Base-by-base conservation (phyloP, 2,329 filamentous ascomycete species). In the Diaporthe ampelina region DNA sequence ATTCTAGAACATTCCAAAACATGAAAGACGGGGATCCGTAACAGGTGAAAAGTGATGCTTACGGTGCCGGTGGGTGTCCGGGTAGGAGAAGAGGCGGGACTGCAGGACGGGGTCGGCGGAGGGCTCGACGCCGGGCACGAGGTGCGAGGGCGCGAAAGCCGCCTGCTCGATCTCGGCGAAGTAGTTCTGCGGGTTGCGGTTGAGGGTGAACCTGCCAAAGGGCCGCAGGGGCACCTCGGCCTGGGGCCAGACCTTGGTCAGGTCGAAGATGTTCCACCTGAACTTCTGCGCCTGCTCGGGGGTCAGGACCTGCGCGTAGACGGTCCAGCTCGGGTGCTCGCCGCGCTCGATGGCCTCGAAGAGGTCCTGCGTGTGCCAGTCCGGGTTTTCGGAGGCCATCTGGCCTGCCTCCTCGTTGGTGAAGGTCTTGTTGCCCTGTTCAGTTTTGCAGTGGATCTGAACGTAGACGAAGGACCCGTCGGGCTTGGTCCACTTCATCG, bases 171-270 rank as follows among this genome's bases (percentile, higher is more conserved):
- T 89, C 79, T 94, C 92, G 61, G 88, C 86, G 78, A 93, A 93
- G 84, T 93, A 94, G 82, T 94, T 93, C 71, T 88, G 82, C 1
- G 87, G 84, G 79, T 93, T 94, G 80, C 87, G 86, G 83, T 93
- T 92, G 32, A 94, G 86, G 0, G 89, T 92, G 74, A 94, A 82
- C 74, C 88, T 87, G 65, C 91, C 92, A 71, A 94, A 86, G 59
- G 85, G 88, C 24, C 89, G 86, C 17, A 92, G 84, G 2, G 92
- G 92, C 37, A 91, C 89, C 61, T 92, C 87, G 29, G 82, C 84
- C 74, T 93, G 89, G 3, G 91, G 91, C 91, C 91, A 93, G 78
- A 92, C 87, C 82, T 93, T 92, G 68, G 92, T 94, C 76, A 93
- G 83, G 79, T 94, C 92, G 76, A 94, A 92, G 76, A 93, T 84